Base-by-base conservation (phyloP, 2,329 filamentous ascomycete species). In the Neofusicoccum cordaticola region DNA sequence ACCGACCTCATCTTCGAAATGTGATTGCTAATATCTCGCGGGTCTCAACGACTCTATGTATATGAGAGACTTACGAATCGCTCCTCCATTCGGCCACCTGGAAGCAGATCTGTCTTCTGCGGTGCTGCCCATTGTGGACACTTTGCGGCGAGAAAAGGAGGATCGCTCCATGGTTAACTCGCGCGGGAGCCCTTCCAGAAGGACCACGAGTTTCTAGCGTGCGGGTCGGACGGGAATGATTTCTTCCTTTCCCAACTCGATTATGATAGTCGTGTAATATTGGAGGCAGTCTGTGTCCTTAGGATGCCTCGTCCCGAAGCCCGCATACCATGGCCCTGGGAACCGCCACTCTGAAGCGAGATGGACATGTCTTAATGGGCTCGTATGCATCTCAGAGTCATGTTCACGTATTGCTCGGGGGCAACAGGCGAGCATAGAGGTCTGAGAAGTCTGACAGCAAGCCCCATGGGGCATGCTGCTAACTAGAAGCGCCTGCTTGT, bases 221-320 rank as follows among this genome's bases (percentile, higher is more conserved):
- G 56, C 41, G 22, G 53, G 53, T 57, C 39, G 39, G 39, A 11
- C 53, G 56, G 56, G 56, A 60, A 44, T 44, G 56, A 47, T 15
- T 60, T 31, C 41, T 60, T 60, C 56, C 41, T 58, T 60, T 39
- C 56, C 53, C 42, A 47, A 47, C n/a, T 60, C 44, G 56, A 60
- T 60, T 60, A 22, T 60, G 56, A 60, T 60, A 60, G 56, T 37
- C 56, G 42, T 45, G 56, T 47, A 47, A 60, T 60, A 60, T 60
- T 60, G 31, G 41, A 37, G 6, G 56, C 27, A 7, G 56, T 60
- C 56, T 47, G 56, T 60, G 56, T 60, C 15, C 56, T 60, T 60
- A 60, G 37, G 42, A 60, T 31, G n/a, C 17, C 42, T 47, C 56
- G 56, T 60, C 56, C 56, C 56, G 56, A 39, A 60, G 42, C 56